Base-by-base conservation (phyloP, 2,329 filamentous ascomycete species). In the Fusarium sororula region DNA sequence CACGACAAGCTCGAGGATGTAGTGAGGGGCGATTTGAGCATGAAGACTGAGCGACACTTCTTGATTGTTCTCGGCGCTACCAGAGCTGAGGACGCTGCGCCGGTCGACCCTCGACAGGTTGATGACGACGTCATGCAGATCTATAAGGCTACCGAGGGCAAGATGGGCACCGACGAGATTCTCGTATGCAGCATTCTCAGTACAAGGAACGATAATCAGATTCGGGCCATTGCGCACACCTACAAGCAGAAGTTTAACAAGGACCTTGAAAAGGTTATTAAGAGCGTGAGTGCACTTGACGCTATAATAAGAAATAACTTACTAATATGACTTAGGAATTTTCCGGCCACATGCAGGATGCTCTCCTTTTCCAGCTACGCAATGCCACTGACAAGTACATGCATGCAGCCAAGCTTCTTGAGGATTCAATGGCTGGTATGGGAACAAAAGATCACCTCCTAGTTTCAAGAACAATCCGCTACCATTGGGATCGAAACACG, bases 261-360 rank as follows among this genome's bases (percentile, higher is more conserved):
- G 44, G 85, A 89, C 18, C 86, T 98, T 5, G 91, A 94, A 73
- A 88, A 90, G 39, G 91, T 94, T 56, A 90, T 98, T 76, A 90
- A 90, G 71, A 93, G 90, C 77, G 90, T 91, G 81, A 83, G 85
- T 80, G 26, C 12, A 24, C 26, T 24, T 24, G 6, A 3, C 13
- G 15, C 55, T 38, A 12, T 26, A 20, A 18, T 24, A 35, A 26
- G 14, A 17, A 39, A 37, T 28, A 17, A 32, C 9, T 56, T 9
- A 53, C 62, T 63, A 50, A 66, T 37, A 24, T 30, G 30, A 8
- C 66, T 14, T 68, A 91, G 84, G 91, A 96, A 78, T 98, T 98
- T 83, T 93, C 92, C 0, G 96, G 96, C 2, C 96, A 98, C 80
- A 98, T 98, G 95, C 87, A 95, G 81, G 90, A 94, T 22, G 94